Base-by-base conservation (phyloP, 768 basidiomycete genomes). In the Mycena metata region DNA sequence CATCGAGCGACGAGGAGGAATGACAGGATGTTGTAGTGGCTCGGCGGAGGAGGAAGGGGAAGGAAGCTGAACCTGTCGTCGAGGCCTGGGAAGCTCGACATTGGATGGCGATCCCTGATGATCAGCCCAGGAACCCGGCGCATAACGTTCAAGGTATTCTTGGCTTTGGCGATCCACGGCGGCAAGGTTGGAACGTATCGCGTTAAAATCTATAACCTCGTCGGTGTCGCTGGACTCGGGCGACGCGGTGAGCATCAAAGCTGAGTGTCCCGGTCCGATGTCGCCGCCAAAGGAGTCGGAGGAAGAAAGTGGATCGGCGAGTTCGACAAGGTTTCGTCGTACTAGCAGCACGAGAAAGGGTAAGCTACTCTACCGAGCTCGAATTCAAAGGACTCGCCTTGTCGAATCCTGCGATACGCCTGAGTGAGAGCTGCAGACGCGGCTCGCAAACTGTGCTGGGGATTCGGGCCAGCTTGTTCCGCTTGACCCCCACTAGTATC, bases 341-440 rank as follows among this genome's bases (percentile, higher is more conserved):
- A 89, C 83, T 71, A 51, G 30, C 6, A 30, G 30, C 15, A 16
- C 9, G 23, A 24, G 26, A 35, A 15, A 26, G 51, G 35, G 24
- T 58, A 33, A 57, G 30, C 5, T 1, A 35, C 41, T 10, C 3
- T 10, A 26, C n/a, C 19, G 45, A 12, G 10, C 10, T 23, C 12
- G 16, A 60, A 17, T 15, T 1, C 33, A 39, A 33, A 10, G 7
- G 12, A 62, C 55, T 26, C 46, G 67, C 70, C 66, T 76, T 86
- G 84, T 55, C 83, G 83, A 73, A 90, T 85, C 51, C 86, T 84
- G 69, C 80, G 82, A 75, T 86, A 88, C 23, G 87, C 88, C n/a
- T 41, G 83, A 82, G 60, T 88, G 86, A 89, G 78, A 9, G 85
- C 85, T n/a, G 79, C 78, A 45, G 88, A 84, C n/a, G 87, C 86